phyloP scores from a whole-genome alignment of 768 basidiomycete species.

The Austroboletus eburneus region DNA sequence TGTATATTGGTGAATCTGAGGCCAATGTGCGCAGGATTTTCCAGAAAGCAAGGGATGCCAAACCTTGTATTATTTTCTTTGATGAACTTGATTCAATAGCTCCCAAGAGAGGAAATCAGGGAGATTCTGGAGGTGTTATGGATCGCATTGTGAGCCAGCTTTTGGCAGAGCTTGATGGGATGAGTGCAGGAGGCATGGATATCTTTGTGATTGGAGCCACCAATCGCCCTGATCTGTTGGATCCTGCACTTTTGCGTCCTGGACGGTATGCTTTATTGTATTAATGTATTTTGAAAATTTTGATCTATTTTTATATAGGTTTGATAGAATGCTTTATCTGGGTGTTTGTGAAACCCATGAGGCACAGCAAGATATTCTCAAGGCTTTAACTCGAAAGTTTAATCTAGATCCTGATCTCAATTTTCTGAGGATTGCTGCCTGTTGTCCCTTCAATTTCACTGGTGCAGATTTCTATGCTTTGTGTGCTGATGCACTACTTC shows the following conservation, averaged over 20 bases:
- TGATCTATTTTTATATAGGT: constrained; percentile 44
- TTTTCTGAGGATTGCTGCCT: constrained; percentile 58
- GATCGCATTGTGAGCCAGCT: constrained; percentile 95
- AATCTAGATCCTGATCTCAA: constrained; percentile 65
- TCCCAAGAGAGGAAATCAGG: constrained; percentile 91
- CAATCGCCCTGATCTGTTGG: constrained; percentile 88
- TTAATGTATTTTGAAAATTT: background rate
- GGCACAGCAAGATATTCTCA: constrained; percentile 80
- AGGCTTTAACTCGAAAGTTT: constrained; percentile 92
- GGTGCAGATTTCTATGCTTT: constrained; percentile 98
- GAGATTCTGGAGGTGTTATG: constrained; percentile 97
- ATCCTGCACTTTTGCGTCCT: constrained; percentile 84
- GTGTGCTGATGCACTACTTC: constrained; percentile 93
- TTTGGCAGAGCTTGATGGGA: constrained; percentile 90
- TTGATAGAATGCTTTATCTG: constrained; percentile 95
- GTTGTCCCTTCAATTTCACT: constrained; percentile 90
- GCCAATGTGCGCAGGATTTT: constrained; percentile 95
- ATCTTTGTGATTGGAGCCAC: constrained; percentile 97
- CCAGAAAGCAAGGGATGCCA: constrained; percentile 85
- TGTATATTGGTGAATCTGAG: constrained; percentile 98
- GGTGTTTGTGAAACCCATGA: constrained; percentile 86
- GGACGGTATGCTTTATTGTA: constrained; percentile 54
- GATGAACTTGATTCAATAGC: constrained; percentile 95
- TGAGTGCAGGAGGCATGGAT: constrained; percentile 63
- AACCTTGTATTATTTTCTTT: constrained; percentile 94